Conservation (phyloP, 352 stramenopile species). For the Phytophthora meadii region DNA sequence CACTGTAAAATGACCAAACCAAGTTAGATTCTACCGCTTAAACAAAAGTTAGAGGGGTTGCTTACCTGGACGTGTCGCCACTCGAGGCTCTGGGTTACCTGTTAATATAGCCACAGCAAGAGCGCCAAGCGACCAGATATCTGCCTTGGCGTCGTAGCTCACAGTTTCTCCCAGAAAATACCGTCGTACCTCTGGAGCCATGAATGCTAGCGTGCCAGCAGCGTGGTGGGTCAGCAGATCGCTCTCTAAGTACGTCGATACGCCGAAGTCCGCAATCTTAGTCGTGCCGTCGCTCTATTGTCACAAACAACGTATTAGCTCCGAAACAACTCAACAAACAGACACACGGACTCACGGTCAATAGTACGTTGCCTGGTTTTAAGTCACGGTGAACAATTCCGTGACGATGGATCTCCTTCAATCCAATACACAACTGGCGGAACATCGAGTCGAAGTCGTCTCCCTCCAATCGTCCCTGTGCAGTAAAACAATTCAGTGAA, state of each 20-base stretch:
- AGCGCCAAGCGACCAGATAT: constrained; percentile 85
- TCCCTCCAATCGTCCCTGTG: constrained; percentile 49
- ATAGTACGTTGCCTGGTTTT: constrained; percentile 79
- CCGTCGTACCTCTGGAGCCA: constrained; percentile 78
- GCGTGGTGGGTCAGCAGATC: constrained; percentile 76
- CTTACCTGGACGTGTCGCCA: constrained; percentile 69
- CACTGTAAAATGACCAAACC: constrained; percentile 32
- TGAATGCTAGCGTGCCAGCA: constrained; percentile 80
- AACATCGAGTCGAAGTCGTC: constrained; percentile 67
- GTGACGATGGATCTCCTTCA: constrained; percentile 69
- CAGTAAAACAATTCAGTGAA: constrained; percentile 5
- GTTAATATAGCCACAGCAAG: constrained; percentile 75
- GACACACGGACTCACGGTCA: constrained; percentile 51
- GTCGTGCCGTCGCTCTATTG: constrained; percentile 61
- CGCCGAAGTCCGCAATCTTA: constrained; percentile 88
- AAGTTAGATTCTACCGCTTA: constrained; percentile 1
- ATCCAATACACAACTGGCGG: constrained; percentile 69
- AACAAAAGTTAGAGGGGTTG: neutral
- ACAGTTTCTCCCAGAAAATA: constrained; percentile 80
- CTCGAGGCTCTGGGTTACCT: constrained; percentile 66
- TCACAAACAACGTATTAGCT: neutral
- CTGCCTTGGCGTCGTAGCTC: constrained; percentile 70
- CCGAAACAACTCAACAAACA: neutral
- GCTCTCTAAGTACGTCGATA: constrained; percentile 81
- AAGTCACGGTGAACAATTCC: constrained; percentile 82